Conservation (phyloP, 2,329 filamentous ascomycete genomes). For the Ophiostoma sp. region DNA sequence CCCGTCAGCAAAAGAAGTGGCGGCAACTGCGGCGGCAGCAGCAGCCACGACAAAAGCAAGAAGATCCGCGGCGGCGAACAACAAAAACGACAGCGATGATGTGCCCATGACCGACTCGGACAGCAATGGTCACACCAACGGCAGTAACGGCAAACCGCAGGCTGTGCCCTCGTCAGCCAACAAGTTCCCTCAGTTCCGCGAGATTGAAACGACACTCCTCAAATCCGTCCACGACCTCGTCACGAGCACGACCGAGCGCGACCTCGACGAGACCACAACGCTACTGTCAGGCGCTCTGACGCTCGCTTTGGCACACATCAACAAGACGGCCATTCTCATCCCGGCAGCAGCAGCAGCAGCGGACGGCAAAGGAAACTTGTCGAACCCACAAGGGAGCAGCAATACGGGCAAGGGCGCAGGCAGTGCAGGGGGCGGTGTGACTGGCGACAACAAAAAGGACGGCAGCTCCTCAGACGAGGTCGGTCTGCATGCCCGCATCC, state of each 20-base stretch:
- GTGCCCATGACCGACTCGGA: slow-evolving; percentile 7
- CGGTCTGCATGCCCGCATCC: slow-evolving; percentile 74
- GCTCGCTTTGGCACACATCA: slow-evolving; percentile 84
- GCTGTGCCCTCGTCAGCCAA: slow-evolving; percentile 59
- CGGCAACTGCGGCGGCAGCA: slow-evolving; percentile 70
- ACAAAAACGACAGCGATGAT: slow-evolving; percentile 42
- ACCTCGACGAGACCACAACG: slow-evolving; percentile 74
- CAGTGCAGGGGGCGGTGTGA: slow-evolving; percentile 40
- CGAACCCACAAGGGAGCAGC: not conserved
- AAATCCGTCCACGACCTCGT: slow-evolving; percentile 73
- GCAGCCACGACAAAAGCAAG: slow-evolving; percentile 25
- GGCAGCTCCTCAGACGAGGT: slow-evolving; percentile 35
- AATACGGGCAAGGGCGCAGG: slow-evolving; percentile 28
- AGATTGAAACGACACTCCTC: slow-evolving; percentile 80
- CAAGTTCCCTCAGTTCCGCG: slow-evolving; percentile 89
- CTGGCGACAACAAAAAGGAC: slow-evolving; percentile 21
- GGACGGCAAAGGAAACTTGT: slow-evolving; percentile 17
- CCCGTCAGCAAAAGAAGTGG: slow-evolving; percentile 63
- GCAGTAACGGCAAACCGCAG: slow-evolving; percentile 39
- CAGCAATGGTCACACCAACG: slow-evolving; percentile 47
- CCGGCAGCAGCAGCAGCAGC: slow-evolving; percentile 27
- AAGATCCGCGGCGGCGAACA: slow-evolving; percentile 45
- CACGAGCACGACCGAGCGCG: slow-evolving; percentile 61
- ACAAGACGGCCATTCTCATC: slow-evolving; percentile 58
- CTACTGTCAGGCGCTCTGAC: slow-evolving; percentile 90